Conservation (phyloP, 2,329 filamentous ascomycete genomes). For the Neurospora sp. region DNA sequence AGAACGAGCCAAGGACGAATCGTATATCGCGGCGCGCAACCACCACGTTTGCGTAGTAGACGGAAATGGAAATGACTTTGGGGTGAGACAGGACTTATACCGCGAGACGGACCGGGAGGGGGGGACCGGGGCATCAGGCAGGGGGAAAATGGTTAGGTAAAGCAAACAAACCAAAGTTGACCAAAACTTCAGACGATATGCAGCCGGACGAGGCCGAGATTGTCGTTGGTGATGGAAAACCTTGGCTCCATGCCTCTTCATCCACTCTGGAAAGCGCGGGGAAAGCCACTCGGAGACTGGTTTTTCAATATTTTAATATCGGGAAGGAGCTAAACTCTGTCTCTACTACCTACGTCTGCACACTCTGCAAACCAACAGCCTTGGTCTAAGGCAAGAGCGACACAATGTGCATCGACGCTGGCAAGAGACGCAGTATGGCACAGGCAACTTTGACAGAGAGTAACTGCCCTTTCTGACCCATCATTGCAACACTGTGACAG, state of each 20-base stretch:
- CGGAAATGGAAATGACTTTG: conserved; percentile 2
- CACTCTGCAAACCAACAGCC: neutral
- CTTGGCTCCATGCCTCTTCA: neutral
- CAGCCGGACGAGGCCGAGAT: neutral
- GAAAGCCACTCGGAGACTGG: neutral
- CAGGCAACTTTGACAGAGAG: neutral
- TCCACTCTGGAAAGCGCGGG: neutral
- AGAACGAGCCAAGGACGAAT: neutral
- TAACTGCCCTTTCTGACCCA: neutral
- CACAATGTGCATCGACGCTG: neutral
- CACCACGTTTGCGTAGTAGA: neutral
- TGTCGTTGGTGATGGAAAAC: neutral
- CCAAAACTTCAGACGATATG: neutral
- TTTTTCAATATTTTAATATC: neutral
- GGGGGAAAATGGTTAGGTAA: neutral
- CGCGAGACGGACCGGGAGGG: neutral
- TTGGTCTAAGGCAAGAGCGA: neutral
- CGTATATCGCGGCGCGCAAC: neutral
- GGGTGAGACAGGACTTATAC: neutral
- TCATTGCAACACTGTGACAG: neutral
- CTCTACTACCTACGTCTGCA: neutral
- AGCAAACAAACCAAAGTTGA: neutral
- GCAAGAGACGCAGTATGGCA: neutral
- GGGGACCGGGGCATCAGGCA: neutral
- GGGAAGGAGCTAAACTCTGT: neutral